Conservation (phyloP, 768 basidiomycete genomes). For the Phylloporus arenicola region DNA sequence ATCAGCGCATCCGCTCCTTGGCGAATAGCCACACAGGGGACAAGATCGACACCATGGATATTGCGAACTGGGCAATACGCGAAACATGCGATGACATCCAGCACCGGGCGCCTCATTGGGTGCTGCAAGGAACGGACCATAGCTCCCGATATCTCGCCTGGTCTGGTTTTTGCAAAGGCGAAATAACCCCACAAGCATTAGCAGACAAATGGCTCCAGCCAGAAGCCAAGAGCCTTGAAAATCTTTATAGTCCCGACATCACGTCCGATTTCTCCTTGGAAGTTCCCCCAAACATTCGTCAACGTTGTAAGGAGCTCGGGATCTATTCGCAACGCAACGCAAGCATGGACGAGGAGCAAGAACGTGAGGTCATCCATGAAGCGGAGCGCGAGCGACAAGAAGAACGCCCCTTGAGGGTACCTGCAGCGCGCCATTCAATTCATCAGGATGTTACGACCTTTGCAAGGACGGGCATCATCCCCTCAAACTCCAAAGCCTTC, state of each 20-base stretch:
- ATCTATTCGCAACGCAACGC: background rate
- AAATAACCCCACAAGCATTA: background rate
- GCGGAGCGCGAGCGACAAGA: background rate
- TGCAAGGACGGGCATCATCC: constrained; percentile 25
- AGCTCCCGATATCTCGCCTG: constrained; percentile 18
- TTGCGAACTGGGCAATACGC: no score
- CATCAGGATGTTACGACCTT: background rate
- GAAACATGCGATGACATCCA: constrained; percentile 35
- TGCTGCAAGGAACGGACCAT: no score
- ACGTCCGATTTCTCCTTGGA: constrained; percentile 16
- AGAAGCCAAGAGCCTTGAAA: constrained; percentile 34
- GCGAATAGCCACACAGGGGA: no score
- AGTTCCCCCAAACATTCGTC: constrained; percentile 2
- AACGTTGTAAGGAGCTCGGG: background rate
- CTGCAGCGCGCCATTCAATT: constrained; percentile 14
- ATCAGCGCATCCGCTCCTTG: no score
- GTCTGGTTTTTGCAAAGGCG: constrained; percentile 8
- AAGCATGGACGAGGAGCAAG: background rate
- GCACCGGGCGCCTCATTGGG: no score
- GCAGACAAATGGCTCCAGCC: constrained; percentile 33
- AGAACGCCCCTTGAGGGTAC: constrained; percentile 24
- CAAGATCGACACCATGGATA: no score
- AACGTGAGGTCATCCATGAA: background rate
- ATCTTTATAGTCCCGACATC: constrained; percentile 26
- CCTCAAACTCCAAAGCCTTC: constrained; percentile 14